Conservation (phyloP, 371 early-diverging fungal genomes). For the Mucor irregularis region DNA sequence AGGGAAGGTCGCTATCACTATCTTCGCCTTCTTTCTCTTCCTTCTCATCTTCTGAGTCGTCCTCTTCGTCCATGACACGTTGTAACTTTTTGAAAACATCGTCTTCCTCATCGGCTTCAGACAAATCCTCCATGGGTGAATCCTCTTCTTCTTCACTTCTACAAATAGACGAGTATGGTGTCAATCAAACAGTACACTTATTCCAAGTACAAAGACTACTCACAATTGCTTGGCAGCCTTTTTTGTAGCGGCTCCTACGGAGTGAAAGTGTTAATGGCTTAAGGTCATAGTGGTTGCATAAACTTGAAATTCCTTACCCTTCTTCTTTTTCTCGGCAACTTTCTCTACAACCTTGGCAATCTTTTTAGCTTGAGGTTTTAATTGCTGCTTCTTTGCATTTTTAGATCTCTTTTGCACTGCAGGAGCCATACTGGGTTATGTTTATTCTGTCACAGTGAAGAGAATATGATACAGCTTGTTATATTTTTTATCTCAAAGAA, state of each 20-base stretch:
- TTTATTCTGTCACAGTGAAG: too few relatives aligned
- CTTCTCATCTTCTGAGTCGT: constrained; percentile 14
- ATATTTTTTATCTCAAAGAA: too few relatives aligned
- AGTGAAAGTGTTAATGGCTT: neutral
- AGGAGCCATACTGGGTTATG: constrained; percentile 6
- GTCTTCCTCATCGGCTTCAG: constrained; percentile 4
- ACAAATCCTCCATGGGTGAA: constrained; percentile 10
- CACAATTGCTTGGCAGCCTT: constrained; percentile 5
- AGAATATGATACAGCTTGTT: too few relatives aligned
- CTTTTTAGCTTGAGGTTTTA: constrained; percentile 5
- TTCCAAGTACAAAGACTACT: neutral
- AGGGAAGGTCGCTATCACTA: constrained; percentile 14
- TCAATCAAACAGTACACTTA: neutral
- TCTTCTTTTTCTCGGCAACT: constrained; percentile 1
- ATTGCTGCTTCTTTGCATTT: neutral
- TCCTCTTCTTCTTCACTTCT: constrained; percentile 8
- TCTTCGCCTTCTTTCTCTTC: constrained; percentile 1
- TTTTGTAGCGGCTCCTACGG: neutral
- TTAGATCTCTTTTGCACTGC: constrained; percentile 11
- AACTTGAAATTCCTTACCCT: neutral
- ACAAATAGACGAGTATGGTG: neutral
- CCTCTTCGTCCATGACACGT: constrained; percentile 38
- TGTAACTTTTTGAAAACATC: constrained; percentile 21
- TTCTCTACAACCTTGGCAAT: constrained; percentile 5
- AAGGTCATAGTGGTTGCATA: neutral